These are phyloP conservation scores for Russula sp. DNA, from an alignment of 768 basidiomycete genomes.

Conservation along the genomic window DNA sequence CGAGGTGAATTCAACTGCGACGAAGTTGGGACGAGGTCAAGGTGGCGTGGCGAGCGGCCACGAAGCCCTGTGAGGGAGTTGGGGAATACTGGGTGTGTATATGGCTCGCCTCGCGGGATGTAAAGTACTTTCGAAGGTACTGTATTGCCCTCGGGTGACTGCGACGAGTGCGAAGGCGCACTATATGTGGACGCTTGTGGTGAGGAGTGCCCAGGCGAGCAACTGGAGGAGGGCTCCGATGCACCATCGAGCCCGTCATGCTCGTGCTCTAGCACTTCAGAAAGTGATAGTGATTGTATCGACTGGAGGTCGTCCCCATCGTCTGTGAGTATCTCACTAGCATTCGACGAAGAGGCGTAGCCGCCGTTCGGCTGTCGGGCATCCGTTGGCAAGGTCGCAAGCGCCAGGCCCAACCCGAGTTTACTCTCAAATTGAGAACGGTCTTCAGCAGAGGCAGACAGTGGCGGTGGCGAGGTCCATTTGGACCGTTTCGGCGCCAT, in stretches of 20 bases:
- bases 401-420: conserved; percentile 56
- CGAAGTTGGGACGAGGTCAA: conserved; percentile 25
- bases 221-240: conserved; percentile 16
- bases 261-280: conserved; percentile 11
- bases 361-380: conserved; percentile 49
- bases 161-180: neutral
- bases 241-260: neutral
- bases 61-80: conserved; percentile 3
- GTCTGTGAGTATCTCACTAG: conserved; percentile 61
- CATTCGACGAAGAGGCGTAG: conserved; percentile 50
- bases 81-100: neutral
- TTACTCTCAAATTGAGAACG: conserved; percentile 63
- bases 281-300: conserved; percentile 44
- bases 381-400: conserved; percentile 60
- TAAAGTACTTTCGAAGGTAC: neutral
- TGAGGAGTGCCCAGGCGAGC: conserved; percentile 9
- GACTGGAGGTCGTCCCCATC: conserved; percentile 73
- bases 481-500: conserved; percentile 77
- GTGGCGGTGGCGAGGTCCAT: conserved; percentile 84
- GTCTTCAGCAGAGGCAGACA: conserved; percentile 62
- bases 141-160: neutral
- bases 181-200: conserved; percentile 4
- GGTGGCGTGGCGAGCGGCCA: conserved; percentile 12
- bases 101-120: neutral
- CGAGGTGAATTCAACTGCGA: conserved; percentile 31